Conservation (phyloP, 306 rosid species). For the Rosa multiflora region DNA sequence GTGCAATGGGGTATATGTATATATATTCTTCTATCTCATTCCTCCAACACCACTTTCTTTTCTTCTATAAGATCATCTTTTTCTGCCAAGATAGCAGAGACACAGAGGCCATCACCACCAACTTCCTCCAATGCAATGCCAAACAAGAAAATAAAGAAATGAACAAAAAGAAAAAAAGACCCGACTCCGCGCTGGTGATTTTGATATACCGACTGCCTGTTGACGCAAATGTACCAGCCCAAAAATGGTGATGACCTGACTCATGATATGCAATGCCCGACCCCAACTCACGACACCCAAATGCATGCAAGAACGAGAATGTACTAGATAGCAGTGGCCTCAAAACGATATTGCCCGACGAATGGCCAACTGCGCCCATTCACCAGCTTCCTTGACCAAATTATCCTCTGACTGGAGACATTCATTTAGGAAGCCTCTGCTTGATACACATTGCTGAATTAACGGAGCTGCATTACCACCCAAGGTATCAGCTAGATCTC, state of each 20-base stretch:
- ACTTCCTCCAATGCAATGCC: conserved; percentile 61
- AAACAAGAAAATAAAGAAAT: conserved; percentile 36
- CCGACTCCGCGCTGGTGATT: conserved; percentile 54
- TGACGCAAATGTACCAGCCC: conserved; percentile 54
- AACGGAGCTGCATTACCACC: conserved; percentile 66
- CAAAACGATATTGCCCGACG: conserved; percentile 74
- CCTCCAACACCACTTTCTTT: conserved; percentile 30
- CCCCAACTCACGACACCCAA: conserved; percentile 70
- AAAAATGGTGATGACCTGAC: conserved; percentile 82
- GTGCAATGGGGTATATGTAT: conserved; percentile 29
- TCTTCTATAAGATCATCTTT: conserved; percentile 27
- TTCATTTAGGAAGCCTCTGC: conserved; percentile 83
- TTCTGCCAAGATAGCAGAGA: conserved; percentile 84
- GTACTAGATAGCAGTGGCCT: conserved; percentile 41
- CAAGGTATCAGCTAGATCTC: conserved; percentile 88
- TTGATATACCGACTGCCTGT: conserved; percentile 40
- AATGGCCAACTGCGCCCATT: conserved; percentile 90
- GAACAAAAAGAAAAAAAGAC: conserved; percentile 12
- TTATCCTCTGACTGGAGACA: conserved; percentile 82
- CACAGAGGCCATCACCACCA: conserved; percentile 48
- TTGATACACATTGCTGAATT: conserved; percentile 80
- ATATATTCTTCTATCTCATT: conserved; percentile 27
- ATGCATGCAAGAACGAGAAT: conserved; percentile 67
- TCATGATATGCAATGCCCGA: conserved; percentile 72
- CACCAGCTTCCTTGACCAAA: conserved; percentile 83